These are phyloP conservation scores for Acanthamoeba rhysodes DNA, from an alignment of 208 protist species.

Conservation along the genomic window DNA sequence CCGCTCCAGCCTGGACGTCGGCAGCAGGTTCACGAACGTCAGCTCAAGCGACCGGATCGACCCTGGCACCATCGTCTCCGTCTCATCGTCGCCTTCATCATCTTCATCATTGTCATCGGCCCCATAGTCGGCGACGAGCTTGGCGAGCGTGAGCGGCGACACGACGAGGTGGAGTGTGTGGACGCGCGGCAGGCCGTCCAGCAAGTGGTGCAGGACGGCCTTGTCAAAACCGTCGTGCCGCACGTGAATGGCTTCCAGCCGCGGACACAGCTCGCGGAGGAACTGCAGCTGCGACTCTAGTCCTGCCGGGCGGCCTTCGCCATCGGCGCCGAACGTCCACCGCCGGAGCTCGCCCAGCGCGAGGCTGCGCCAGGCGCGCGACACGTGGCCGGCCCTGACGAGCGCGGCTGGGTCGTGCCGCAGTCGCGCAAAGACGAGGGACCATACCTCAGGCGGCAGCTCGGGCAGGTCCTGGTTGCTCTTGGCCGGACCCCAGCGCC, in stretches of 20 bases:
- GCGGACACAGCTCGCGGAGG: slow-evolving; percentile 6
- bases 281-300: slow-evolving; percentile 10
- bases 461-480: not conserved
- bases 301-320: not conserved
- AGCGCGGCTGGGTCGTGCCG: not conserved
- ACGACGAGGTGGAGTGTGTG: not conserved
- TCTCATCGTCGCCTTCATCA: not conserved
- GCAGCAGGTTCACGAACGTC: not conserved
- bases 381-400: not conserved
- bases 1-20: not conserved
- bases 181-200: not conserved
- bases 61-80: not conserved
- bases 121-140: not conserved
- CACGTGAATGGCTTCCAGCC: not conserved
- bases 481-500: not conserved
- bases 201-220: not conserved
- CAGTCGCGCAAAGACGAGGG: not conserved
- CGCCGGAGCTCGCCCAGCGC: slow-evolving; percentile 41
- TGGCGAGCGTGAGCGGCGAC: not conserved
- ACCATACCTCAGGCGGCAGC: slow-evolving; percentile 32
- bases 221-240: not conserved
- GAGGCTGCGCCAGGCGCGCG: slow-evolving; percentile 11
- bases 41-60: slow-evolving; percentile 6
- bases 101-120: not conserved
- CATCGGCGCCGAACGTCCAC: not conserved